A percentile compares a stretch with the other conserved stretches of the same genome.
Evolutionary conservation across 257 asterid species (phyloP).

Genomic region (Apocynum venetum): DNA sequence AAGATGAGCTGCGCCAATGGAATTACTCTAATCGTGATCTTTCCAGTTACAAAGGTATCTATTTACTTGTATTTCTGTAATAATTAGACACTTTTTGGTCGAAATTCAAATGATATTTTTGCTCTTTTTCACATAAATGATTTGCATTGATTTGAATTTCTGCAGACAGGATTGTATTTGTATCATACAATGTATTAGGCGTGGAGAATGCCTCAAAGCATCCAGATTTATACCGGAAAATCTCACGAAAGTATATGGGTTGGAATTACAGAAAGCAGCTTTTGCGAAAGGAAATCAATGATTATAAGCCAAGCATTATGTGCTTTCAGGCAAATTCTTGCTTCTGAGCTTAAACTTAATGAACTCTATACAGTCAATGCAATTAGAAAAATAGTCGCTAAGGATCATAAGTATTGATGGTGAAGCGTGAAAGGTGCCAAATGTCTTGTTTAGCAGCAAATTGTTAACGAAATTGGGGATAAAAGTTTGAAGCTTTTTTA

Average conservation of each 20-base stretch:
- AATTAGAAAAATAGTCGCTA: neutral
- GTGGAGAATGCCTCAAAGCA: constrained; percentile 63
- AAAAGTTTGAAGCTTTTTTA: neutral
- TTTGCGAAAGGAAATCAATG: constrained; percentile 50
- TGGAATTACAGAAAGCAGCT: constrained; percentile 70
- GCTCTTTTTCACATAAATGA: neutral
- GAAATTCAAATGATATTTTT: neutral
- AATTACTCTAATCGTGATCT: constrained; percentile 43
- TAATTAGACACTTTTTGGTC: neutral
- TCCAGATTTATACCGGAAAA: constrained; percentile 52
- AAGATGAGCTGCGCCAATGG: constrained; percentile 54
- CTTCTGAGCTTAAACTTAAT: constrained; percentile 6
- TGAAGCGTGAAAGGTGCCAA: neutral
- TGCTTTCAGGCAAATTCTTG: constrained; percentile 65
- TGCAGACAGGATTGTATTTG: constrained; percentile 60
- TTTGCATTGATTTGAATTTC: neutral
- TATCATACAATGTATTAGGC: constrained; percentile 80
- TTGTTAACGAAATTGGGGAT: neutral
- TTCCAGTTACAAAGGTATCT: constrained; percentile 46
- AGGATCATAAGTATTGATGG: neutral
- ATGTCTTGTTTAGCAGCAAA: neutral
- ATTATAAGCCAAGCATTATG: constrained; percentile 56
- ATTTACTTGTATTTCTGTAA: neutral
- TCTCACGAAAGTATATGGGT: constrained; percentile 45
- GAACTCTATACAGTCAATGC: too few relatives aligned